phyloP scores from a whole-genome alignment of 208 protist genomes.

The Crithidia thermophila region DNA sequence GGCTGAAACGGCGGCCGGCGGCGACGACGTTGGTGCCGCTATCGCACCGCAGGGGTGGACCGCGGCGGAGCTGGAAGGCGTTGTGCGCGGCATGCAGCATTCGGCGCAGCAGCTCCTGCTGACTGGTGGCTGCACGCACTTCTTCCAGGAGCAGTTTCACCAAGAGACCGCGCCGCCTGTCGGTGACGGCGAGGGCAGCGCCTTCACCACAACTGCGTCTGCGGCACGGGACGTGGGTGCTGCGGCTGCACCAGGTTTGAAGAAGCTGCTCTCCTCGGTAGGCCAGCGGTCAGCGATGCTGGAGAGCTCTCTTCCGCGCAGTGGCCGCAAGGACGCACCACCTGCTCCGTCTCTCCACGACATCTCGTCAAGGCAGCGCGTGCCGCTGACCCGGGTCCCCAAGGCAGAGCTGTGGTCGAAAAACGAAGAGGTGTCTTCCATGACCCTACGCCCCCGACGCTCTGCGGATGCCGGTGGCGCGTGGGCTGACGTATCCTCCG shows the following conservation, averaged over 20 bases:
- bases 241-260: conserved; percentile 5
- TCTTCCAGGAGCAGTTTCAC: conserved; percentile 55
- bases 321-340: background rate
- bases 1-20: conserved; percentile 10
- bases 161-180: conserved; percentile 18
- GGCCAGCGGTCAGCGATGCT: conserved; percentile 13
- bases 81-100: conserved; percentile 39
- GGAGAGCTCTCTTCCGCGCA: conserved; percentile 4
- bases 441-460: background rate
- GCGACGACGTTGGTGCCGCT: background rate
- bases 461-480: background rate
- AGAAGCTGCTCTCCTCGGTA: conserved; percentile 7
- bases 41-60: conserved; percentile 7
- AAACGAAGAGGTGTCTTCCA: conserved; percentile 1
- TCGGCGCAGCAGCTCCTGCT: conserved; percentile 38
- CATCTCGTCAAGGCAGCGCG: conserved; percentile 2
- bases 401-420: conserved; percentile 19
- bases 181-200: background rate
- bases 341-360: background rate
- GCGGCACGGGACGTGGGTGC: conserved; percentile 4
- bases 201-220: background rate
- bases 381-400: conserved; percentile 32
- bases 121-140: conserved; percentile 31
- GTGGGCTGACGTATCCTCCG: conserved; percentile 8
- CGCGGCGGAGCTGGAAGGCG: conserved; percentile 12